Percentiles rank a stretch among this genome's conserved stretches.
Evolutionary conservation across 2,329 filamentous ascomycete species (phyloP).

Genomic region (Lasiodiplodia theobromae): DNA sequence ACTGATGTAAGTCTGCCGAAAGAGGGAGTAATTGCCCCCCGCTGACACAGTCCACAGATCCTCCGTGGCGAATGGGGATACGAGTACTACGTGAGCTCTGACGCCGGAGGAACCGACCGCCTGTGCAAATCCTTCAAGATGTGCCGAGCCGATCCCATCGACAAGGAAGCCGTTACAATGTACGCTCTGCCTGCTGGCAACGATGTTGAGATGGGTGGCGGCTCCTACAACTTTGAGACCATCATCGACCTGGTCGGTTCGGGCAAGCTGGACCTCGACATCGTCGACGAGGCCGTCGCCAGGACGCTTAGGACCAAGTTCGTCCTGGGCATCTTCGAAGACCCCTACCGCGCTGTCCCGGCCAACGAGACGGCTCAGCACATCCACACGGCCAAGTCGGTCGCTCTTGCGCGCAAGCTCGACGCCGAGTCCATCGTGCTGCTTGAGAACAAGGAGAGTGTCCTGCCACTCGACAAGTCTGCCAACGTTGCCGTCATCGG

Average conservation of each 20-base stretch:
- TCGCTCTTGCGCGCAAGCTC: constrained; percentile 68
- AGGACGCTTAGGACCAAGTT: constrained; percentile 74
- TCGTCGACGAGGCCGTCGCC: constrained; percentile 71
- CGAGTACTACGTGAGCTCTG: constrained; percentile 70
- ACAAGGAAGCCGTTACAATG: constrained; percentile 70
- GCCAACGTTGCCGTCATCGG: constrained; percentile 77
- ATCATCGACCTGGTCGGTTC: constrained; percentile 70
- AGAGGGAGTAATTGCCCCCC: too few species aligned
- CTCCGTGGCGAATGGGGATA: constrained; percentile 76
- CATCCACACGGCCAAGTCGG: constrained; percentile 67
- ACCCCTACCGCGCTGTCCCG: constrained; percentile 68
- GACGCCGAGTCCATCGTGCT: constrained; percentile 75
- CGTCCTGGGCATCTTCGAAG: constrained; percentile 73
- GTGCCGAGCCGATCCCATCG: constrained; percentile 66
- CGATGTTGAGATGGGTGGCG: constrained; percentile 79
- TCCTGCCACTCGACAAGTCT: constrained; percentile 70
- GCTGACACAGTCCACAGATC: constrained; percentile 50
- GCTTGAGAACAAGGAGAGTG: constrained; percentile 71
- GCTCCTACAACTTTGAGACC: constrained; percentile 72
- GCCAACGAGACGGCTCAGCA: constrained; percentile 62
- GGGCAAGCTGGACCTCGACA: constrained; percentile 64
- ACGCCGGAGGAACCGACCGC: constrained; percentile 75
- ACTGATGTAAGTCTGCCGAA: constrained; percentile 48
- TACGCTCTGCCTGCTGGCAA: constrained; percentile 72
- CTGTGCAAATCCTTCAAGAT: constrained; percentile 70